Percentiles rank a stretch among this genome's conserved stretches.
Conservation (phyloP, 108 stramenopile species). For the Nitzschia palea region DNA sequence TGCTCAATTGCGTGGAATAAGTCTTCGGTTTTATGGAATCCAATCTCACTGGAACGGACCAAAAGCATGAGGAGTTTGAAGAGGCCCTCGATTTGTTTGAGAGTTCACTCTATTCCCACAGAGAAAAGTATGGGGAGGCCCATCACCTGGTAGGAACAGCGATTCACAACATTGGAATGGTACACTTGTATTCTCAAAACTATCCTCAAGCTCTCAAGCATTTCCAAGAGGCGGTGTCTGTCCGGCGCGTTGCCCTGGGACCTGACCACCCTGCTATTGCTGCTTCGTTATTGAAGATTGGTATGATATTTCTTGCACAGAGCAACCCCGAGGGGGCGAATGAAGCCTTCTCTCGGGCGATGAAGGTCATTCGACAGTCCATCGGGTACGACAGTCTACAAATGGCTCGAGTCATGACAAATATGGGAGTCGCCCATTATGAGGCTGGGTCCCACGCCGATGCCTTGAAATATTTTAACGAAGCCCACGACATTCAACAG, state of each 20-base stretch:
- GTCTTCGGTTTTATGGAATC: not conserved
- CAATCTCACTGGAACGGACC: too few species aligned
- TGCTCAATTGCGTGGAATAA: not conserved
- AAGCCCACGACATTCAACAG: conserved; percentile 64
- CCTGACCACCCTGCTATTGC: conserved; percentile 63
- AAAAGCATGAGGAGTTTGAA: conserved; percentile 46
- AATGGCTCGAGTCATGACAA: conserved; percentile 64
- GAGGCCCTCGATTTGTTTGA: conserved; percentile 63
- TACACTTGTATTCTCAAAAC: conserved; percentile 45
- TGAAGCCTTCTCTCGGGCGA: conserved; percentile 52
- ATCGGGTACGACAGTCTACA: conserved; percentile 52
- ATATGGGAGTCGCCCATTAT: conserved; percentile 72
- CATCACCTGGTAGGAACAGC: conserved; percentile 69
- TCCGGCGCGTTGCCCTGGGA: conserved; percentile 49
- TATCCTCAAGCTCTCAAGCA: conserved; percentile 46
- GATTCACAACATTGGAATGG: conserved; percentile 71
- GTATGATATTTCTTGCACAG: conserved; percentile 63
- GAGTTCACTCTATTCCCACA: conserved; percentile 65
- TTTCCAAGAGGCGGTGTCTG: conserved; percentile 52
- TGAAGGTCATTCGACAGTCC: conserved; percentile 44
- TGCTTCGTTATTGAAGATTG: conserved; percentile 58
- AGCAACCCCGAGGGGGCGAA: conserved; percentile 47
- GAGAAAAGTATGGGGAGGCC: conserved; percentile 52
- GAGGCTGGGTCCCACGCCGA: conserved; percentile 44
- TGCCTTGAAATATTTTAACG: conserved; percentile 53